Percentiles rank a stretch among this genome's conserved stretches.
phyloP scores from a whole-genome alignment of 352 stramenopile genomes.

The Globisporangium irregulare region DNA sequence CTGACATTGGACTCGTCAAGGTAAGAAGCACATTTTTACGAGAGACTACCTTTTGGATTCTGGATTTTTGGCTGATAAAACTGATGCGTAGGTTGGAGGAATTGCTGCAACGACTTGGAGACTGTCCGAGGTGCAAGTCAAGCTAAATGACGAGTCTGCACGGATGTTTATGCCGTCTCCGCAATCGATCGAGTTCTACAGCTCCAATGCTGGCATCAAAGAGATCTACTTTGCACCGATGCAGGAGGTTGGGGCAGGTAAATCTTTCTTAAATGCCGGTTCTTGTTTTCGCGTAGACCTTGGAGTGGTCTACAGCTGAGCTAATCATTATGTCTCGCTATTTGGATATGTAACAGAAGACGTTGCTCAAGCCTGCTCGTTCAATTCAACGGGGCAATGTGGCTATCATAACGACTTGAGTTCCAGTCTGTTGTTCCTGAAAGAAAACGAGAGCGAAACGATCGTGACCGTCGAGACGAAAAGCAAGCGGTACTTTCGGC shows the following conservation, averaged over 20 bases:
- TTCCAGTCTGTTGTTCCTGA: conserved; percentile 23
- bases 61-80: neutral
- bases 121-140: conserved; percentile 32
- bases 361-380: conserved; percentile 18
- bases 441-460: conserved; percentile 15
- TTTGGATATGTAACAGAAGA: neutral
- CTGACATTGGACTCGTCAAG: conserved; percentile 15
- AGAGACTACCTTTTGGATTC: neutral
- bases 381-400: conserved; percentile 27
- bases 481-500: conserved; percentile 15
- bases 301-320: neutral
- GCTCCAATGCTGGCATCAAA: conserved; percentile 16
- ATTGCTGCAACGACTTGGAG: conserved; percentile 13
- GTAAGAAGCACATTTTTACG: neutral
- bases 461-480: conserved; percentile 18
- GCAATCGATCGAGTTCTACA: conserved; percentile 15
- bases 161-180: conserved; percentile 18
- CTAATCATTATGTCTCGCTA: neutral
- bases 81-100: conserved; percentile 20
- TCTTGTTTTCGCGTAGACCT: neutral
- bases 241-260: conserved; percentile 12
- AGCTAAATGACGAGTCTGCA: conserved; percentile 25
- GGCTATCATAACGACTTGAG: conserved; percentile 33
- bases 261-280: neutral
- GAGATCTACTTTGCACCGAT: conserved; percentile 25